These are phyloP conservation scores for Vitis rupestris DNA, from an alignment of 164 flowering plant genomes.

Conservation along the genomic window DNA sequence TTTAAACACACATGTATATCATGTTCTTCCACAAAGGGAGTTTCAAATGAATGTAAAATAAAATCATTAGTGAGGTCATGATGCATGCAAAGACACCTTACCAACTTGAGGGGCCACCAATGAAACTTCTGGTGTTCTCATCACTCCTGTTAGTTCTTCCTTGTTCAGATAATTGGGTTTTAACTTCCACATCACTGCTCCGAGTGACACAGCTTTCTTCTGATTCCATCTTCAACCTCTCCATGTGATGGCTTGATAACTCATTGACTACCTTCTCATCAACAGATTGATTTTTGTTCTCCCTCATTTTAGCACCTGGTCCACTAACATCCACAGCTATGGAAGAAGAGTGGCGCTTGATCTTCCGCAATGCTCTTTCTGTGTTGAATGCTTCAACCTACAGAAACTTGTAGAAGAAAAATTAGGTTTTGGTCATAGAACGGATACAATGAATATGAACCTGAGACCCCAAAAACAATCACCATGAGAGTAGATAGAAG, in stretches of 20 bases:
- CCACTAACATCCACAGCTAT: constrained; percentile 38
- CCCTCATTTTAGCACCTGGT: constrained; percentile 23
- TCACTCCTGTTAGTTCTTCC: constrained; percentile 19
- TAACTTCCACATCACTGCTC: constrained; percentile 25
- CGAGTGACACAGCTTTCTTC: constrained; percentile 27
- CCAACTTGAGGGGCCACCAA: constrained; percentile 69
- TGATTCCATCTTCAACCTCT: constrained; percentile 27
- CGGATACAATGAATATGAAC: too few species aligned
- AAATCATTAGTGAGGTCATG: background rate
- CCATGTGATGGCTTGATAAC: constrained; percentile 25
- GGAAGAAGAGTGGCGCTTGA: constrained; percentile 66
- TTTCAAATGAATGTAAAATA: background rate
- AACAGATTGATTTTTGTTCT: constrained; percentile 14
- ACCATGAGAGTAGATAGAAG: background rate
- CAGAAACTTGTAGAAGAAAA: constrained; percentile 13
- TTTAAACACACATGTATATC: background rate
- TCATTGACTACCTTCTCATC: constrained; percentile 26
- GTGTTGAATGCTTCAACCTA: constrained; percentile 76
- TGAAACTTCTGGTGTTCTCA: constrained; percentile 21
- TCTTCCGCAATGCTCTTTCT: constrained; percentile 68
- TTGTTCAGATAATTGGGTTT: constrained; percentile 24
- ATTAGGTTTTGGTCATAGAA: background rate
- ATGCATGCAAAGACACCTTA: constrained; percentile 18
- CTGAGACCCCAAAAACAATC: background rate
- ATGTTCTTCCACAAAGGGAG: background rate